These are phyloP conservation scores for Sordariomycetes sp. DNA, from an alignment of 2,329 filamentous ascomycete species.

Conservation along the genomic window DNA sequence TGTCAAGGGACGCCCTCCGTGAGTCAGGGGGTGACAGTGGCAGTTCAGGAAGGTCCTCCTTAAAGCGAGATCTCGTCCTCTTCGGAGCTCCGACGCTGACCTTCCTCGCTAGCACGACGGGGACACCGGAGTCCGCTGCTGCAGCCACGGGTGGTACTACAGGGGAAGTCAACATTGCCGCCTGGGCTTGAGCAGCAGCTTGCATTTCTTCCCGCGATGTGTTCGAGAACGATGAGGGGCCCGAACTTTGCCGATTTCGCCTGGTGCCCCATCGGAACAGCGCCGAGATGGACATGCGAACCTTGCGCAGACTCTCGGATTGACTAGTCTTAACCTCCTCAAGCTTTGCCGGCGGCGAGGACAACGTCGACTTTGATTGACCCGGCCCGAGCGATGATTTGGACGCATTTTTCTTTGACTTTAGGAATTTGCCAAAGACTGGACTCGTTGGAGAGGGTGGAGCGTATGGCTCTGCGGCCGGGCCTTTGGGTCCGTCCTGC, in stretches of 20 bases:
- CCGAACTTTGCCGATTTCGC: conserved; percentile 38
- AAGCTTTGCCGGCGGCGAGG: neutral
- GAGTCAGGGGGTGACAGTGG: conserved; percentile 80
- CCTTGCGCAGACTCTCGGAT: neutral
- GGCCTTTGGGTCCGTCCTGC: conserved; percentile 9
- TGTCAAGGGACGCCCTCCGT: conserved; percentile 67
- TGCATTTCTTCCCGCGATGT: conserved; percentile 81
- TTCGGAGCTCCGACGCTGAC: conserved; percentile 45
- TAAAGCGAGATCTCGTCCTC: conserved; percentile 81
- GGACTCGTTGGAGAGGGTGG: neutral
- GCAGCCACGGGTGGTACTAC: neutral
- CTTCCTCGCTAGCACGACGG: conserved; percentile 13
- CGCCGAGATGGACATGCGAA: conserved; percentile 51
- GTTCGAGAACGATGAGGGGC: conserved; percentile 78
- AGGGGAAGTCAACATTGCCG: neutral
- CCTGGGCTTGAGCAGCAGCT: conserved; percentile 12
- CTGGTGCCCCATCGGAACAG: conserved; percentile 63
- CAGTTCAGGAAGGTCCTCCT: conserved; percentile 82
- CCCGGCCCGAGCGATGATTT: neutral
- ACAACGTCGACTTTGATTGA: conserved; percentile 4
- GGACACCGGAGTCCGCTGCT: neutral
- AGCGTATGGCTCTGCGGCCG: neutral
- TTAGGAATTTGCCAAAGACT: neutral
- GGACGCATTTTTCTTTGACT: neutral
- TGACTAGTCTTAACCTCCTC: neutral